phyloP scores from a whole-genome alignment of 2,329 filamentous ascomycete genomes.

The Talaromyces sp. region DNA sequence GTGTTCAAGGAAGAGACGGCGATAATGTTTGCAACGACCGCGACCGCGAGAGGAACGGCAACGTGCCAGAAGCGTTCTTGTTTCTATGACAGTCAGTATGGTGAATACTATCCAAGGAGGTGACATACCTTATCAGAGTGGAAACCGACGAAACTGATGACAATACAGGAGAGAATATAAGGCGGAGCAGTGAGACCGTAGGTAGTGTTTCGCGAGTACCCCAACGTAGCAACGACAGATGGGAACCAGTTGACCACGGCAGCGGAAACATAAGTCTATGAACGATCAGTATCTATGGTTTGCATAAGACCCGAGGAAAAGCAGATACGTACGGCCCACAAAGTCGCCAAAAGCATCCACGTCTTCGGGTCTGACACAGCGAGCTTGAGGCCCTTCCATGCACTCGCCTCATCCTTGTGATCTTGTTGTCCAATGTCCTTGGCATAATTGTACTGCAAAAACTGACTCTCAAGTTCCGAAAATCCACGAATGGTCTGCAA shows the following conservation, averaged over 20 bases:
- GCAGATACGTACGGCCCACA: slow-evolving; percentile 24
- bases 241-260: slow-evolving; percentile 45
- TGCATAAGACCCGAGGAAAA: neutral
- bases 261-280: slow-evolving; percentile 40
- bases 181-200: slow-evolving; percentile 44
- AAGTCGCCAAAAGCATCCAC: slow-evolving; percentile 36
- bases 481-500: slow-evolving; percentile 37
- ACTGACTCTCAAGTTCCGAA: slow-evolving; percentile 36
- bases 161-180: slow-evolving; percentile 30
- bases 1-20: slow-evolving; percentile 29
- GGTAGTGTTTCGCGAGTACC: slow-evolving; percentile 45
- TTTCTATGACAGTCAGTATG: slow-evolving; percentile 16
- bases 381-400: slow-evolving; percentile 28
- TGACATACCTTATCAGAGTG: slow-evolving; percentile 26
- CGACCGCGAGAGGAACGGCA: slow-evolving; percentile 25
- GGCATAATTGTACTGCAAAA: slow-evolving; percentile 37
- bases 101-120: too few species aligned
- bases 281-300: slow-evolving; percentile 23
- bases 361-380: slow-evolving; percentile 35
- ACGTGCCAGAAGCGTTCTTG: slow-evolving; percentile 30
- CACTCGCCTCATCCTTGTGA: slow-evolving; percentile 25
- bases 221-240: slow-evolving; percentile 44
- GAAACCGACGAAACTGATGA: slow-evolving; percentile 32
- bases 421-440: slow-evolving; percentile 30
- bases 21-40: slow-evolving; percentile 30